A percentile compares a stretch with the other conserved stretches of the same genome.
Conservation (phyloP, 148 eudicot genomes). For the Cornus controversa region DNA sequence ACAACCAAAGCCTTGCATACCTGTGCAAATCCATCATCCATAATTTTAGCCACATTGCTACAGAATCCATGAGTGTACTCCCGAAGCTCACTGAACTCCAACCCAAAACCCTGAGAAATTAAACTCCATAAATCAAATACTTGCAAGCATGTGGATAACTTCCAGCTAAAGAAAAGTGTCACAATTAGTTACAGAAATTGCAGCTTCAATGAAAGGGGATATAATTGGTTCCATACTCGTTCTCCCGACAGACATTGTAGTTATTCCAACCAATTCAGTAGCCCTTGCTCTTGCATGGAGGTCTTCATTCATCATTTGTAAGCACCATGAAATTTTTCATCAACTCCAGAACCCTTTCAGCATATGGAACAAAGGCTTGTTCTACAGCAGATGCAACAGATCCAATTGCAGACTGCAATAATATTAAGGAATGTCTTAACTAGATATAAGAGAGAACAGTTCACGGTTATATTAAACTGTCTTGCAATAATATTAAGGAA, state of each 20-base stretch:
- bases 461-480: too few species aligned
- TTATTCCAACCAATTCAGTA: constrained; percentile 94
- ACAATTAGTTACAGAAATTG: constrained; percentile 59
- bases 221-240: constrained; percentile 85
- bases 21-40: constrained; percentile 87
- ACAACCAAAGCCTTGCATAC: constrained; percentile 29
- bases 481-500: too few species aligned
- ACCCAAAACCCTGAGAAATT: constrained; percentile 63
- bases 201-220: constrained; percentile 95
- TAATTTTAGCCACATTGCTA: constrained; percentile 91
- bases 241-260: constrained; percentile 92
- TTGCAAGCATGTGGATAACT: background rate
- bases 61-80: constrained; percentile 97
- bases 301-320: constrained; percentile 86
- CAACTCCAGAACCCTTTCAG: constrained; percentile 91
- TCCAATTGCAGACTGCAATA: constrained; percentile 92
- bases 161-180: background rate
- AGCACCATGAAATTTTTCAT: constrained; percentile 89
- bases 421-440: too few species aligned
- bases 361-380: constrained; percentile 88
- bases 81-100: constrained; percentile 95
- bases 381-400: constrained; percentile 97
- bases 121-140: constrained; percentile 13
- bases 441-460: too few species aligned
- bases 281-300: constrained; percentile 90